These are phyloP conservation scores for Xylaria scruposa DNA, from an alignment of 495 filamentous ascomycete genomes.

Conservation along the genomic window DNA sequence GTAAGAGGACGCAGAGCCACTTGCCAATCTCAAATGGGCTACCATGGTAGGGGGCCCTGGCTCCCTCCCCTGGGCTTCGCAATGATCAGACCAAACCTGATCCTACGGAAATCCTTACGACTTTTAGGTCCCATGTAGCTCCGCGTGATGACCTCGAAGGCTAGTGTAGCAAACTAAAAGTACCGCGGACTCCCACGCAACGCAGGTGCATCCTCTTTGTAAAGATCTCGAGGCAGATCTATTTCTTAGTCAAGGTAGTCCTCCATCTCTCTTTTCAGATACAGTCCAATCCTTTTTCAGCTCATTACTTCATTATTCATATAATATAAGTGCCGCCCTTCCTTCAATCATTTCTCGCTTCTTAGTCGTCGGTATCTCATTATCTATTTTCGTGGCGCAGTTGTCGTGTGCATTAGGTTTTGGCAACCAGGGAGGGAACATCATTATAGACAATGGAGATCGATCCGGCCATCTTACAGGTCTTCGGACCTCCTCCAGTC, in stretches of 20 bases:
- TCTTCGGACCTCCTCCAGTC: constrained; percentile 40
- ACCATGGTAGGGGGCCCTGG: constrained; percentile 12
- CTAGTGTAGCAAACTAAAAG: not conserved
- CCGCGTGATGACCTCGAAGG: constrained; percentile 13
- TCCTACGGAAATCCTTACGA: constrained; percentile 19
- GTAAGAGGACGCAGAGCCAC: not conserved
- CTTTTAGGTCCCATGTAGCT: constrained; percentile 1
- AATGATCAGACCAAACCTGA: constrained; percentile 18
- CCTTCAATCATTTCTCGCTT: constrained; percentile 3
- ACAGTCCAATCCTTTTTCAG: not conserved
- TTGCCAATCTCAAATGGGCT: constrained; percentile 10
- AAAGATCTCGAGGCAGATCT: constrained; percentile 20
- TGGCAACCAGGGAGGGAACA: not conserved
- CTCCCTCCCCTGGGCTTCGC: constrained; percentile 10
- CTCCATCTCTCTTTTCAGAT: constrained; percentile 3
- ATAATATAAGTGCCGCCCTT: constrained; percentile 10
- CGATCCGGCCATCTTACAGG: constrained; percentile 25
- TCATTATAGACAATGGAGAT: constrained; percentile 24
- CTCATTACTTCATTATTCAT: constrained; percentile 12
- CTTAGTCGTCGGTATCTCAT: constrained; percentile 29
- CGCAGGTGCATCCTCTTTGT: not conserved
- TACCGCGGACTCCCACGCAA: not conserved
- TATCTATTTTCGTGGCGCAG: constrained; percentile 16
- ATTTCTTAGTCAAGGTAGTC: constrained; percentile 13
- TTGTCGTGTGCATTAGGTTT: not conserved